A percentile compares a stretch with the other conserved stretches of the same genome.
These are phyloP conservation scores for Kazachstania sp. DNA, from an alignment of 1,139 yeast species.

Conservation along the genomic window DNA sequence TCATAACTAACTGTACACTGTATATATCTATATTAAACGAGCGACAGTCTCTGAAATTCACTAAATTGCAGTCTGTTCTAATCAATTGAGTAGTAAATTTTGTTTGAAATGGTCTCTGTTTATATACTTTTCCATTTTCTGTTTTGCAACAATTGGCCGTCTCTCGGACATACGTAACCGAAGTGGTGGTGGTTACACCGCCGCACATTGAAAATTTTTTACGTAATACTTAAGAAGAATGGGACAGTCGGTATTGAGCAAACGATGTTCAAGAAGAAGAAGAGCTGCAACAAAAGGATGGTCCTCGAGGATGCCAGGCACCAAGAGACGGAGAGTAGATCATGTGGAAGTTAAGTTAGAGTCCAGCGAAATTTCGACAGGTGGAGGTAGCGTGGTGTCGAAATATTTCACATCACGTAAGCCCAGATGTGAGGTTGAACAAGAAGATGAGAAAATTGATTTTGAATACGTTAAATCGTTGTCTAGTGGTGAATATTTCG, in stretches of 20 bases:
- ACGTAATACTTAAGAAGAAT: too few relatives aligned
- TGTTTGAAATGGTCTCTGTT: too few relatives aligned
- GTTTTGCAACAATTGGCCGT: too few relatives aligned
- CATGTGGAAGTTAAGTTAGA: neutral
- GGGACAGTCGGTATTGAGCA: neutral
- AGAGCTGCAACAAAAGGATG: too few relatives aligned
- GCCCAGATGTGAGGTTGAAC: neutral
- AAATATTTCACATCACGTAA: neutral
- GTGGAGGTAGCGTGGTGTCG: neutral
- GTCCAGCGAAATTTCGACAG: neutral
- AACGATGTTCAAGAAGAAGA: too few relatives aligned
- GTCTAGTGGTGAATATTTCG: slow-evolving; percentile 18
- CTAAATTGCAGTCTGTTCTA: too few relatives aligned
- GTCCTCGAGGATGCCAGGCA: too few relatives aligned
- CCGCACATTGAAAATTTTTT: neutral
- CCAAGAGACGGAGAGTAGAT: neutral
- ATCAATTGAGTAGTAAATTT: too few relatives aligned
- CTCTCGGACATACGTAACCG: too few relatives aligned
- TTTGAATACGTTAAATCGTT: slow-evolving; percentile 19
- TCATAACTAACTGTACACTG: neutral
- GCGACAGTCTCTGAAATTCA: too few relatives aligned
- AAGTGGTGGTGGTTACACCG: neutral
- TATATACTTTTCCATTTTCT: too few relatives aligned
- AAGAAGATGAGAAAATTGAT: slow-evolving; percentile 6
- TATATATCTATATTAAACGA: neutral